Evolutionary conservation across 129 eudicot genomes (phyloP).

Genomic region (carrot (Daucus carota)): DH1_v3.0 NC_030382.2:38943501-38944000

Average conservation of each 20-base stretch:
- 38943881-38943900: neutral
- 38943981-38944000: conserved; percentile 93
- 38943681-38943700: neutral
- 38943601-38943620: neutral
- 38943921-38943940: neutral
- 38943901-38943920: neutral
- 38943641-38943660: neutral
- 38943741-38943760: neutral
- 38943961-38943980: conserved; percentile 37
- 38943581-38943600: neutral
- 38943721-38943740: neutral
- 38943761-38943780: neutral
- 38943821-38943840: neutral
- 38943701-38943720: neutral
- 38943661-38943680: neutral
- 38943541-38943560: neutral
- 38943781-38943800: neutral
- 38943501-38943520: neutral
- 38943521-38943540: neutral
- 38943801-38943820: neutral
- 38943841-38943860: too few species aligned
- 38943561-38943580: neutral
- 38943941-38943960: neutral
- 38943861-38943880: neutral
- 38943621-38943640: neutral